These are phyloP conservation scores for Tylopilus sp. DNA, from an alignment of 768 basidiomycete genomes.

Conservation along the genomic window DNA sequence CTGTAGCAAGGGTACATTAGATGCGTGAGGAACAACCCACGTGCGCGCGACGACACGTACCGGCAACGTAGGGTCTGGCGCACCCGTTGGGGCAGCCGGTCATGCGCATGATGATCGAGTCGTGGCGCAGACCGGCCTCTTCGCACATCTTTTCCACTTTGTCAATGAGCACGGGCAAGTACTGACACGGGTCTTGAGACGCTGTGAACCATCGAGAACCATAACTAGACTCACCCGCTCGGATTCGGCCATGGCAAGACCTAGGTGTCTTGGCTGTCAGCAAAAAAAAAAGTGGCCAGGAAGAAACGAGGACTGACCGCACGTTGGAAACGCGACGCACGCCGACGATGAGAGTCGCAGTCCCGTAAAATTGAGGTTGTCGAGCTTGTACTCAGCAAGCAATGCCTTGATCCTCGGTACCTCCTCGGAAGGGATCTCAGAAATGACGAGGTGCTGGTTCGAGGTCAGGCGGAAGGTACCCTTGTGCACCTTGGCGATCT, in stretches of 20 bases:
- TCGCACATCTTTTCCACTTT: constrained; percentile 96
- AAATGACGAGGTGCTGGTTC: constrained; percentile 90
- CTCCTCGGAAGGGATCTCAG: constrained; percentile 75
- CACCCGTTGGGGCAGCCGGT: constrained; percentile 96
- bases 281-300: background rate
- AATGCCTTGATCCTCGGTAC: constrained; percentile 74
- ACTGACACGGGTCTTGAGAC: constrained; percentile 53
- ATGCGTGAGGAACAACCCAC: no score
- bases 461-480: constrained; percentile 91
- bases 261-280: constrained; percentile 22
- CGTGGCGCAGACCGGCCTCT: constrained; percentile 87
- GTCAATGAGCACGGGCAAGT: constrained; percentile 86
- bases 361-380: constrained; percentile 77
- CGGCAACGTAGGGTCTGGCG: constrained; percentile 89
- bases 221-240: constrained; percentile 47
- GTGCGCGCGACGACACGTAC: constrained; percentile 34
- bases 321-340: constrained; percentile 97
- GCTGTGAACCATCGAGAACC: background rate
- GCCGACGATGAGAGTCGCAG: constrained; percentile 88
- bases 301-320: constrained; percentile 42
- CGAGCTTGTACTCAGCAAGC: constrained; percentile 82
- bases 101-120: constrained; percentile 98
- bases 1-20: constrained; percentile 35
- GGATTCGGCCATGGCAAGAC: constrained; percentile 77
- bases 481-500: constrained; percentile 93